These are phyloP conservation scores for Talaromyces pinophilus DNA, from an alignment of 2,329 filamentous ascomycete genomes.

Conservation along the genomic window DNA sequence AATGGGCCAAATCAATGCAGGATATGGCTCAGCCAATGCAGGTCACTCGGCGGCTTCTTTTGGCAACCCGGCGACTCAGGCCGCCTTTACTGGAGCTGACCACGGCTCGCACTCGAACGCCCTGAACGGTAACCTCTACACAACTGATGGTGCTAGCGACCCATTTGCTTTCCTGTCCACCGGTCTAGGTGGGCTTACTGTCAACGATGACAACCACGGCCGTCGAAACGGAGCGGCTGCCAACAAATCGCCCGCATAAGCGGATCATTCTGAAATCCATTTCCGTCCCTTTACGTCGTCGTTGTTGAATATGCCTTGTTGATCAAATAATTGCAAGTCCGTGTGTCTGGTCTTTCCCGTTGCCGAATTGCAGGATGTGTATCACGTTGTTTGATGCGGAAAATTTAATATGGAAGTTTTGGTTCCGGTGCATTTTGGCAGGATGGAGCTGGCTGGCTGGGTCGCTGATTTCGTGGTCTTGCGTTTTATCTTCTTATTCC, in stretches of 20 bases:
- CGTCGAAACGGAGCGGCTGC: constrained; percentile 49
- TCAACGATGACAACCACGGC: constrained; percentile 50
- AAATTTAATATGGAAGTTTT: constrained; percentile 46
- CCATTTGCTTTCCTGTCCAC: constrained; percentile 66
- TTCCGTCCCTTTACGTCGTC: constrained; percentile 24
- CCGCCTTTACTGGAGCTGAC: constrained; percentile 85
- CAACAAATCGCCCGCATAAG: constrained; percentile 47
- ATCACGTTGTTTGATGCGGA: constrained; percentile 39
- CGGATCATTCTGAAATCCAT: constrained; percentile 13
- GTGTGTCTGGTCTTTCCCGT: constrained; percentile 37
- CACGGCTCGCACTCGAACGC: constrained; percentile 78
- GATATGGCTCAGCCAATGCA: constrained; percentile 73
- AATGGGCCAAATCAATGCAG: constrained; percentile 67
- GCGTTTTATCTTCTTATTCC: constrained; percentile 14
- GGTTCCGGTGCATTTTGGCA: constrained; percentile 47
- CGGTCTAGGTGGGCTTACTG: constrained; percentile 61
- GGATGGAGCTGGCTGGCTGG: constrained; percentile 46
- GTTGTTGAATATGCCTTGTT: constrained; percentile 19
- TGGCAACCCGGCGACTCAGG: constrained; percentile 89
- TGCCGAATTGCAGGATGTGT: constrained; percentile 42
- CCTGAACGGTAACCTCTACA: constrained; percentile 72
- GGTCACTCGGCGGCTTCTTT: constrained; percentile 85
- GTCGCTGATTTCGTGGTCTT: constrained; percentile 39
- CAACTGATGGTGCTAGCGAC: constrained; percentile 56
- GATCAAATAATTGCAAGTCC: constrained; percentile 38